These are phyloP conservation scores for Elsinoe perseae DNA, from an alignment of 2,329 filamentous ascomycete species.

Conservation along the genomic window DNA sequence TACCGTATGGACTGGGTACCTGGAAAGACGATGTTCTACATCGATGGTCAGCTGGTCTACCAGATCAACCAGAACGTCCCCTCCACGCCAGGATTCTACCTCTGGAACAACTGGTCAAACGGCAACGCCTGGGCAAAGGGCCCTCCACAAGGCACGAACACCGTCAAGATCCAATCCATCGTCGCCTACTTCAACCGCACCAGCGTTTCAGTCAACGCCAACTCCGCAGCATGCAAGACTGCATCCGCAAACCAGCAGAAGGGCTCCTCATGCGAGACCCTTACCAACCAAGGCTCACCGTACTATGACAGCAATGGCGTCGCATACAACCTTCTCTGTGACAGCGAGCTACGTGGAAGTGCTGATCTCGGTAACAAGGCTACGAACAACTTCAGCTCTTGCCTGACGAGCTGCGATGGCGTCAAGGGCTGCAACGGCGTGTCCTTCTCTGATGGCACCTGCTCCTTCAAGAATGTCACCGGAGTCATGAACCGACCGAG, in stretches of 20 bases:
- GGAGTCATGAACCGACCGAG: neutral
- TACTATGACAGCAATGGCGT: slow-evolving; percentile 14
- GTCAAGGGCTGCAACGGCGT: slow-evolving; percentile 18
- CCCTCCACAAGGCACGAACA: slow-evolving; percentile 55
- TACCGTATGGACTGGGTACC: slow-evolving; percentile 70
- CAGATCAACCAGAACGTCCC: slow-evolving; percentile 42
- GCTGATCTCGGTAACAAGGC: slow-evolving; percentile 32
- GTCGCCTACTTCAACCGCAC: slow-evolving; percentile 66
- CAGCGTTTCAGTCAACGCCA: neutral
- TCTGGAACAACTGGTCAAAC: slow-evolving; percentile 64
- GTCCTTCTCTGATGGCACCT: slow-evolving; percentile 21
- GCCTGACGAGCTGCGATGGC: slow-evolving; percentile 20
- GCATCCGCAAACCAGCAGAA: slow-evolving; percentile 1
- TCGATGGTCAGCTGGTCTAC: slow-evolving; percentile 57
- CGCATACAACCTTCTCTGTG: slow-evolving; percentile 26
- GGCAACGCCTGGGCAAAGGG: slow-evolving; percentile 68
- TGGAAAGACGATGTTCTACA: slow-evolving; percentile 58
- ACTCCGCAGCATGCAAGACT: slow-evolving; percentile 4
- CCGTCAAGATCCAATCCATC: slow-evolving; percentile 60
- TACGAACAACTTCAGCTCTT: slow-evolving; percentile 20
- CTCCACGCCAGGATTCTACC: slow-evolving; percentile 53
- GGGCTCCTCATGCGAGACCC: neutral
- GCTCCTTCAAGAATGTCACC: slow-evolving; percentile 19
- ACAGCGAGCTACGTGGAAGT: slow-evolving; percentile 48
- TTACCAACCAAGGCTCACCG: neutral